phyloP scores from a whole-genome alignment of 1,139 yeast genomes.

The Candida labiduridarum region DNA sequence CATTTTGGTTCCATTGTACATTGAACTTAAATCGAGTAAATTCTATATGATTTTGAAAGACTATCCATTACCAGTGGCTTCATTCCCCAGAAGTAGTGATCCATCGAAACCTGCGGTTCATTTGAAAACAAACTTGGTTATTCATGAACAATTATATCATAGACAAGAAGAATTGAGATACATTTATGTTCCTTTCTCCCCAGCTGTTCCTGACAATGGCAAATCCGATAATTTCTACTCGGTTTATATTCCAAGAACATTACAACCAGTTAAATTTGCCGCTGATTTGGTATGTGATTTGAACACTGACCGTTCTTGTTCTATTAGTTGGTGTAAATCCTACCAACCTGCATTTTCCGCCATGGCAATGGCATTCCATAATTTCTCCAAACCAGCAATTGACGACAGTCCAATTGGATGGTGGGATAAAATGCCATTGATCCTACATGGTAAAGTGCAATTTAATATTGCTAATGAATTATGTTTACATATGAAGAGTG shows the following conservation, averaged over 20 bases:
- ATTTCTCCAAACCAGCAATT: conserved; percentile 67
- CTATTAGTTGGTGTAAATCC: conserved; percentile 47
- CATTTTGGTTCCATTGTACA: conserved; percentile 39
- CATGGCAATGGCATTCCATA: conserved; percentile 47
- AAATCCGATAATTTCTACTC: conserved; percentile 43
- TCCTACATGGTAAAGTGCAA: conserved; percentile 49
- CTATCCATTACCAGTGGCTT: conserved; percentile 44
- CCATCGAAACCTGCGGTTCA: conserved; percentile 30
- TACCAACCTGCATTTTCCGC: conserved; percentile 44
- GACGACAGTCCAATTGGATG: conserved; percentile 88
- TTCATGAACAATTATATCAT: conserved; percentile 43
- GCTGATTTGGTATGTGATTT: conserved; percentile 38
- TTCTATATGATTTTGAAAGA: conserved; percentile 39
- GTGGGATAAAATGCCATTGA: conserved; percentile 54
- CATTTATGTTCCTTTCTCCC: conserved; percentile 49
- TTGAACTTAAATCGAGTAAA: conserved; percentile 33
- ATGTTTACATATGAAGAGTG: conserved; percentile 61
- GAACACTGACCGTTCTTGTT: conserved; percentile 41
- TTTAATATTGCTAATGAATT: conserved; percentile 57
- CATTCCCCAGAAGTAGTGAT: conserved; percentile 39
- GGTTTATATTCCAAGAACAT: conserved; percentile 43
- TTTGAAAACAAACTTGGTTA: conserved; percentile 40
- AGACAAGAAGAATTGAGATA: conserved; percentile 46
- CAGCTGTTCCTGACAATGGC: conserved; percentile 32
- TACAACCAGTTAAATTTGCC: conserved; percentile 48